Evolutionary conservation across 352 stramenopile species (phyloP).

Genomic region (Thraustotheca clavata): DNA sequence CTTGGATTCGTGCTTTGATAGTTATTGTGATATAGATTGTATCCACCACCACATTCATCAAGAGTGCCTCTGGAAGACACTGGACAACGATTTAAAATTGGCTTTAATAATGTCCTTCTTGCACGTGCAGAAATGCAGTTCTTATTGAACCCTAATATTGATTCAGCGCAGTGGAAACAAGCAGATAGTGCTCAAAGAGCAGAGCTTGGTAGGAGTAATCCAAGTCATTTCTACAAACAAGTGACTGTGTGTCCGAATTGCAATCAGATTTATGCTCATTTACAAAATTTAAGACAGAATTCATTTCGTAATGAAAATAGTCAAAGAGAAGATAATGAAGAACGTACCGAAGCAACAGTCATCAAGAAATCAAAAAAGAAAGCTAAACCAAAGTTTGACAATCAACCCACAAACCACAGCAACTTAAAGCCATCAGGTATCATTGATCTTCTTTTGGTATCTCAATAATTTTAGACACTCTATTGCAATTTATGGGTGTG

Average conservation of each 20-base stretch:
- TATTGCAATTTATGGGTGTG: slow-evolving; percentile 11
- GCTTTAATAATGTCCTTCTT: slow-evolving; percentile 64
- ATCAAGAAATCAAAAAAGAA: neutral
- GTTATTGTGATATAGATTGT: neutral
- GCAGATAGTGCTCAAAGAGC: slow-evolving; percentile 49
- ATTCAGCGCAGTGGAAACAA: slow-evolving; percentile 46
- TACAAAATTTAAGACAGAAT: slow-evolving; percentile 40
- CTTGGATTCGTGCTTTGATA: neutral
- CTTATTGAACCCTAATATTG: slow-evolving; percentile 24
- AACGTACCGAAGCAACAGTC: neutral
- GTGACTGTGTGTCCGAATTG: slow-evolving; percentile 64
- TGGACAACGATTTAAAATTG: slow-evolving; percentile 54
- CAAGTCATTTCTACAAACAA: slow-evolving; percentile 71
- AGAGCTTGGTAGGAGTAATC: slow-evolving; percentile 54
- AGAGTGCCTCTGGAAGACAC: slow-evolving; percentile 29
- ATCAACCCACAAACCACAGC: neutral
- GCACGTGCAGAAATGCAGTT: slow-evolving; percentile 52
- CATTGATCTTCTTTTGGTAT: neutral
- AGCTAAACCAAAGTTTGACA: slow-evolving; percentile 3
- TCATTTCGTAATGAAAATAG: slow-evolving; percentile 31
- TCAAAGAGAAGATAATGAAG: neutral
- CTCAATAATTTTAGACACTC: neutral
- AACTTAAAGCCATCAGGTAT: slow-evolving; percentile 4
- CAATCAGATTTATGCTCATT: slow-evolving; percentile 51
- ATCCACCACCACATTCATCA: neutral